Conservation (phyloP, 345 rosid genomes). For the Hypericum androsaemum region DNA sequence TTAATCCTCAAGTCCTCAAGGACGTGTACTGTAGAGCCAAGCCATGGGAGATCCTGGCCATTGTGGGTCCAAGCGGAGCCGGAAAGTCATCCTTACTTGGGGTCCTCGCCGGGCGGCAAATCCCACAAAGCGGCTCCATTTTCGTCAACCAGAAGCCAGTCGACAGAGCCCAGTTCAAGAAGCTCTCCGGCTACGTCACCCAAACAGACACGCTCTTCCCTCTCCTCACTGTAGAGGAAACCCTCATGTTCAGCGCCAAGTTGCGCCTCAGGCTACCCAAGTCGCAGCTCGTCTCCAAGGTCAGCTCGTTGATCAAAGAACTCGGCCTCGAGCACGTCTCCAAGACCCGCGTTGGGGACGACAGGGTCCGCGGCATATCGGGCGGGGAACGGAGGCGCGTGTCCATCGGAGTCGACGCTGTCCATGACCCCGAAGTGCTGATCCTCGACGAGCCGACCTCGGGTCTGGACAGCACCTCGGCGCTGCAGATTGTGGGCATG, state of each 20-base stretch:
- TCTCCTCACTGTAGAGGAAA: slow-evolving; percentile 87
- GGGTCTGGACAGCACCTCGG: slow-evolving; percentile 85
- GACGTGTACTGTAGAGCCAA: slow-evolving; percentile 73
- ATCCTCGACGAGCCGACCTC: slow-evolving; percentile 98
- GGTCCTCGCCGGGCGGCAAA: slow-evolving; percentile 57
- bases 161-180: slow-evolving; percentile 56
- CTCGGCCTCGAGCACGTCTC: slow-evolving; percentile 75
- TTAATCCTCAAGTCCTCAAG: slow-evolving; percentile 59
- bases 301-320: slow-evolving; percentile 60
- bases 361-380: slow-evolving; percentile 72
- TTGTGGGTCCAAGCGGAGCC: slow-evolving; percentile 95
- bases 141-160: slow-evolving; percentile 50
- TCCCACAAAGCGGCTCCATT: slow-evolving; percentile 57
- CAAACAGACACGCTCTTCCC: slow-evolving; percentile 89
- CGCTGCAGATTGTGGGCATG: slow-evolving; percentile 75
- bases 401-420: slow-evolving; percentile 84
- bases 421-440: slow-evolving; percentile 79
- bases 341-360: slow-evolving; percentile 66
- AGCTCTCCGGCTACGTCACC: slow-evolving; percentile 73
- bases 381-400: slow-evolving; percentile 97
- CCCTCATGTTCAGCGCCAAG: slow-evolving; percentile 80
- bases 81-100: slow-evolving; percentile 86
- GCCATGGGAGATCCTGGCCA: slow-evolving; percentile 89
- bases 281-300: slow-evolving; percentile 38
- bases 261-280: slow-evolving; percentile 58